Conservation (phyloP, 805 yeast genomes). For the Yueomyces sp. region DNA sequence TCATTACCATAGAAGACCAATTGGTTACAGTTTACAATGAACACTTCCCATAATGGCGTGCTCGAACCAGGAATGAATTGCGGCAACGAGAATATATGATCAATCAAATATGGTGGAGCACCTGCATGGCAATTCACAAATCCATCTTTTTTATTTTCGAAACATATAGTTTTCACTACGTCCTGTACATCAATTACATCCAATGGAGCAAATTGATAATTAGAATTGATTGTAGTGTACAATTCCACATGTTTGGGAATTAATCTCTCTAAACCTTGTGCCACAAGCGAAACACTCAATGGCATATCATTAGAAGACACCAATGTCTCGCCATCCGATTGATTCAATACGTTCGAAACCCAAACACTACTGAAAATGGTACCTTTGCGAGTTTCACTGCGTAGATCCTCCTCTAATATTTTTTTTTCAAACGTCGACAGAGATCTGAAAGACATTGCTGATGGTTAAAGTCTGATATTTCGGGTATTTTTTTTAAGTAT, state of each 20-base stretch:
- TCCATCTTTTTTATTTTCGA: conserved; percentile 15
- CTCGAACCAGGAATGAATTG: conserved; percentile 5
- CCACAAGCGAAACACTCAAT: conserved; percentile 7
- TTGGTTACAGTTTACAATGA: conserved; percentile 14
- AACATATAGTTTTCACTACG: conserved; percentile 14
- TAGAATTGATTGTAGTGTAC: conserved; percentile 13
- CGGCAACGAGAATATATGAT: conserved; percentile 7
- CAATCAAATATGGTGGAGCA: conserved; percentile 17
- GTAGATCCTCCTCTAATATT: neutral
- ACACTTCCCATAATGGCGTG: conserved; percentile 17
- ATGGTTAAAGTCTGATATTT: no score
- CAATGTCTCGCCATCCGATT: conserved; percentile 15
- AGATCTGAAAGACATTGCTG: neutral
- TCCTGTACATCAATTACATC: conserved; percentile 9
- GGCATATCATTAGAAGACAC: conserved; percentile 9
- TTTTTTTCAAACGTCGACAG: neutral
- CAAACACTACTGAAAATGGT: neutral
- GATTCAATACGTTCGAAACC: neutral
- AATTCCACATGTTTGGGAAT: conserved; percentile 14
- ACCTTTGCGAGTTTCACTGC: neutral
- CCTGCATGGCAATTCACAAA: conserved; percentile 15
- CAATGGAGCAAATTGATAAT: conserved; percentile 11
- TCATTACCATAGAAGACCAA: conserved; percentile 22
- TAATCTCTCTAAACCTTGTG: conserved; percentile 11
- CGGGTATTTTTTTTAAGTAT: no score